Evolutionary conservation across 2,329 filamentous ascomycete genomes (phyloP).

Genomic region (Sodiomyces alkalinus): DNA sequence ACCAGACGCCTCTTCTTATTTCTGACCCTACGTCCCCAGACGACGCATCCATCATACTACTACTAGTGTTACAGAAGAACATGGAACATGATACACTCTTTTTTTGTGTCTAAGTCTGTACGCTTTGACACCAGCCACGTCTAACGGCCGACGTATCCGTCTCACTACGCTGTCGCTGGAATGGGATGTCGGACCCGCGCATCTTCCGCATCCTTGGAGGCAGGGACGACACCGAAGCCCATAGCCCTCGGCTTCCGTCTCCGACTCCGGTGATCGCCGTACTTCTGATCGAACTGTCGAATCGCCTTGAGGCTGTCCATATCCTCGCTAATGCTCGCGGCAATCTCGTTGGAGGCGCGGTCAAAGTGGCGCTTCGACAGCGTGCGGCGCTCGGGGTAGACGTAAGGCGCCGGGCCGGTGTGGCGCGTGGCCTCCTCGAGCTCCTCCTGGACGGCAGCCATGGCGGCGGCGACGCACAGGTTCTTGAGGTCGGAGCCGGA

Average conservation of each 20-base stretch:
- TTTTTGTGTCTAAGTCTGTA: no score
- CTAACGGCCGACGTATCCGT: no score
- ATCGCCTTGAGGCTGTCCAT: constrained; percentile 79
- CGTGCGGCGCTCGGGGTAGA: constrained; percentile 53
- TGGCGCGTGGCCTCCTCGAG: constrained; percentile 24
- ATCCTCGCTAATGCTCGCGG: constrained; percentile 83
- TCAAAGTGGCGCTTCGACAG: constrained; percentile 64
- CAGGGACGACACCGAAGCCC: constrained; percentile 39
- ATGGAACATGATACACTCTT: no score
- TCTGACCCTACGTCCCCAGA: no score
- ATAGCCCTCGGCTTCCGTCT: constrained; percentile 35
- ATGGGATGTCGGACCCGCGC: constrained; percentile 23
- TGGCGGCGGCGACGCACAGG: constrained; percentile 62
- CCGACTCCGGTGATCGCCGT: constrained; percentile 62
- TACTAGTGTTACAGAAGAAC: no score
- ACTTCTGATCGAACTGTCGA: constrained; percentile 90
- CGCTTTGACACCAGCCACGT: no score
- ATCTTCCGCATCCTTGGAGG: constrained; percentile 24
- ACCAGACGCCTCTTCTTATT: no score
- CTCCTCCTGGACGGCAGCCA: constrained; percentile 67
- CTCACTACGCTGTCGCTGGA: no score
- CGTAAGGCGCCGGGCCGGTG: constrained; percentile 26
- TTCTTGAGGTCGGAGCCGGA: constrained; percentile 78
- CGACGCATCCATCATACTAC: no score
- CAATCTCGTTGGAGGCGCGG: constrained; percentile 73